Evolutionary conservation across 164 flowering plant genomes (phyloP).

Genomic region (Euptelea pleiosperma): DNA sequence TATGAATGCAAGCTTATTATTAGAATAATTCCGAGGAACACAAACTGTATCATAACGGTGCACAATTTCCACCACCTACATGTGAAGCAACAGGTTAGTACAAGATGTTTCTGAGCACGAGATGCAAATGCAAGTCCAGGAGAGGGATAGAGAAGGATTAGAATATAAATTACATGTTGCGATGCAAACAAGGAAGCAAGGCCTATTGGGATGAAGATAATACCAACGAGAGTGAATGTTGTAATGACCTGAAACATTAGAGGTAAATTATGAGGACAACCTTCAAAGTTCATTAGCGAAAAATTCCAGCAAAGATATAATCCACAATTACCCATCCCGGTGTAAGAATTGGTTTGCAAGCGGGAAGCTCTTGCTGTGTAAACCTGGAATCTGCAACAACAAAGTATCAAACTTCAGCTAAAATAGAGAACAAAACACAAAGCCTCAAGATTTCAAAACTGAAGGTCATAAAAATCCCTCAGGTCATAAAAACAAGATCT

Average conservation of each 20-base stretch:
- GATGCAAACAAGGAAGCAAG: constrained; percentile 79
- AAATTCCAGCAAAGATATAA: neutral
- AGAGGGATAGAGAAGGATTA: constrained; percentile 1
- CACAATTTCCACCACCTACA: constrained; percentile 81
- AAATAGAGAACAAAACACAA: too few species aligned
- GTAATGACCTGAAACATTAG: constrained; percentile 63
- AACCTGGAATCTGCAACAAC: constrained; percentile 73
- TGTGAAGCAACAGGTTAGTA: constrained; percentile 1
- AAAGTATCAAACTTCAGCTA: constrained; percentile 4
- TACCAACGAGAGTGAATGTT: constrained; percentile 46
- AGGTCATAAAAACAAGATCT: too few species aligned
- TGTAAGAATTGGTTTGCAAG: constrained; percentile 88
- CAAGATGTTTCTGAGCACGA: neutral
- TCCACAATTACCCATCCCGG: constrained; percentile 66
- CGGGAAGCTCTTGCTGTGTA: constrained; percentile 94
- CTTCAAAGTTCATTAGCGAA: neutral
- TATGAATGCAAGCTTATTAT: constrained; percentile 41
- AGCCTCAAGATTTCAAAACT: too few species aligned
- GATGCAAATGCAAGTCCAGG: neutral
- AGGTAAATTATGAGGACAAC: neutral
- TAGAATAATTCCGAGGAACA: constrained; percentile 33
- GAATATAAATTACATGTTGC: constrained; percentile 38
- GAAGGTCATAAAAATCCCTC: too few species aligned
- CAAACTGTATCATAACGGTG: constrained; percentile 68
- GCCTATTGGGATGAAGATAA: constrained; percentile 89